These are phyloP conservation scores for Pseudoperonospora humuli DNA, from an alignment of 352 stramenopile genomes.

Conservation along the genomic window DNA sequence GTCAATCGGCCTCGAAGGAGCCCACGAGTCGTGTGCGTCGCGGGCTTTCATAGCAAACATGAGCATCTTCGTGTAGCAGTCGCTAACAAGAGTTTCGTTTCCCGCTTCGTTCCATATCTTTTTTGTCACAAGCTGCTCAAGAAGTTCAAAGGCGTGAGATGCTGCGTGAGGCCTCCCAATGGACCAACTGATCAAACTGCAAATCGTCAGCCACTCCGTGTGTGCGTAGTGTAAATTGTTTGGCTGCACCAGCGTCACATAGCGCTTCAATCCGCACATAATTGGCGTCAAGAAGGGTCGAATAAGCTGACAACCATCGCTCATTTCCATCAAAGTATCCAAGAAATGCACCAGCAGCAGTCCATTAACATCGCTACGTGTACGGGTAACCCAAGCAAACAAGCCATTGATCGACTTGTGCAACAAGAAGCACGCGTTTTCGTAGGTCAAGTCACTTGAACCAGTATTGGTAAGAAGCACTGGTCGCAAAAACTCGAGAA, in stretches of 20 bases:
- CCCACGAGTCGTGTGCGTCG: slow-evolving; percentile 25
- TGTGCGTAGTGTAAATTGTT: slow-evolving; percentile 31
- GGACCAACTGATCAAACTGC: slow-evolving; percentile 54
- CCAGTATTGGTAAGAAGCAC: slow-evolving; percentile 31
- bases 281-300: slow-evolving; percentile 57
- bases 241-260: slow-evolving; percentile 25
- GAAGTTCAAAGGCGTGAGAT: slow-evolving; percentile 44
- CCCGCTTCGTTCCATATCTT: slow-evolving; percentile 47
- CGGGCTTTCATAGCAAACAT: slow-evolving; percentile 46
- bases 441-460: slow-evolving; percentile 44
- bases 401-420: slow-evolving; percentile 57
- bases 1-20: slow-evolving; percentile 29
- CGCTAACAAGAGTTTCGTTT: slow-evolving; percentile 46
- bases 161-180: slow-evolving; percentile 34
- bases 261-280: slow-evolving; percentile 38
- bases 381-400: slow-evolving; percentile 38
- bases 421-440: slow-evolving; percentile 52
- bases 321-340: slow-evolving; percentile 49
- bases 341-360: slow-evolving; percentile 37
- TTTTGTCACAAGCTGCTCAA: slow-evolving; percentile 50
- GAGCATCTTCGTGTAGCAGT: slow-evolving; percentile 57
- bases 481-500: slow-evolving; percentile 36
- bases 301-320: slow-evolving; percentile 48
- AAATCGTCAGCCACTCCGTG: slow-evolving; percentile 55
- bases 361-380: slow-evolving; percentile 27